Evolutionary conservation across 1,139 yeast species (phyloP).

Genomic region (Eremothecium sinecaudum): DNA sequence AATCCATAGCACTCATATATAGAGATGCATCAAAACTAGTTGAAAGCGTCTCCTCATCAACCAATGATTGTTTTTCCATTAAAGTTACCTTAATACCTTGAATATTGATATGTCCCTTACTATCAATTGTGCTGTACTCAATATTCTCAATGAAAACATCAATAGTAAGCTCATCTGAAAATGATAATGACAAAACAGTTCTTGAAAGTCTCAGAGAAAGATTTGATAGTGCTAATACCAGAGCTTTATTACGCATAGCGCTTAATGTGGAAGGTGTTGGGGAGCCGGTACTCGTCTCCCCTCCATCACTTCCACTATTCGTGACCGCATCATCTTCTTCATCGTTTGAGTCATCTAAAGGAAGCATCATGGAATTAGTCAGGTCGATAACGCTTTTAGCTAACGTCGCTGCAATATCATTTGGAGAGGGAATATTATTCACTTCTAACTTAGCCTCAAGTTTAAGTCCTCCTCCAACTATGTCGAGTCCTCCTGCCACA

Average conservation of each 20-base stretch:
- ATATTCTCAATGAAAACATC: conserved; percentile 14
- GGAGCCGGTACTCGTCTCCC: conserved; percentile 3
- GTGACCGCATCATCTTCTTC: conserved; percentile 16
- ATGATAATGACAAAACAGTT: conserved; percentile 16
- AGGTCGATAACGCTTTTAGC: conserved; percentile 60
- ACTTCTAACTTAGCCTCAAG: conserved; percentile 36
- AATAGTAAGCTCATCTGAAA: conserved; percentile 13
- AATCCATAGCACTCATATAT: conserved; percentile 73
- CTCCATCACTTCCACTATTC: conserved; percentile 12
- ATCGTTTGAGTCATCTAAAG: conserved; percentile 17
- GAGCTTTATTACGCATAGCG: conserved; percentile 27
- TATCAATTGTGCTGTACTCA: conserved; percentile 14
- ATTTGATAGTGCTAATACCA: conserved; percentile 28
- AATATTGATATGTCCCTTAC: conserved; percentile 4
- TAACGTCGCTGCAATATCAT: conserved; percentile 32
- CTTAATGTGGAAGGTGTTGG: conserved; percentile 14
- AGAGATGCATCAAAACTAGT: conserved; percentile 64
- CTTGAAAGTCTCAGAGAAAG: conserved; percentile 21
- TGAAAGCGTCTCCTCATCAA: conserved; percentile 49
- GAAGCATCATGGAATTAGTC: conserved; percentile 48
- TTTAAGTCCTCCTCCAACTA: conserved; percentile 51
- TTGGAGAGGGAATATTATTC: conserved; percentile 25
- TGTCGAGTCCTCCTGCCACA: conserved; percentile 57
- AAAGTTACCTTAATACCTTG: background rate
- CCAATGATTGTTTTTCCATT: background rate